Percentiles rank a stretch among this genome's conserved stretches.
phyloP scores from a whole-genome alignment of 805 yeast species.

The Wickerhamiella slavikovae region DNA sequence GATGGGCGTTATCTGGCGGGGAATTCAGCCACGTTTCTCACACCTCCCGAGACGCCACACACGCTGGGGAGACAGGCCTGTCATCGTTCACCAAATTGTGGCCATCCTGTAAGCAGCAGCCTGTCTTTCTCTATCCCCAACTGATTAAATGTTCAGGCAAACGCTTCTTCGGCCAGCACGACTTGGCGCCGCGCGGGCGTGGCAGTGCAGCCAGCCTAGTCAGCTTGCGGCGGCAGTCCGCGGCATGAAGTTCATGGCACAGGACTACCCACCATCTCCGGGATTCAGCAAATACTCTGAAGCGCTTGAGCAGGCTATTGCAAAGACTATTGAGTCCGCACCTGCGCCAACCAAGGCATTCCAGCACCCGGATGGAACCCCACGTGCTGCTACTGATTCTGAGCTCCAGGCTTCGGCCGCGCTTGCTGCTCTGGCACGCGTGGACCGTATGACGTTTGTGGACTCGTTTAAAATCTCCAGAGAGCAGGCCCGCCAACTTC shows the following conservation, averaged over 20 bases:
- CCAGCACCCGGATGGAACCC: slow-evolving; percentile 56
- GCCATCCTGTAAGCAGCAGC: no score
- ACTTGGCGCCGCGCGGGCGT: no score
- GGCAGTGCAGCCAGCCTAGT: no score
- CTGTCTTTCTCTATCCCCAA: no score
- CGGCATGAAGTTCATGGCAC: slow-evolving; percentile 12
- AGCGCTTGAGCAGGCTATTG: slow-evolving; percentile 38
- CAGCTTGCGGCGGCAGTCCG: slow-evolving; percentile 2
- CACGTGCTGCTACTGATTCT: slow-evolving; percentile 44
- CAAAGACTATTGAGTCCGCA: slow-evolving; percentile 37
- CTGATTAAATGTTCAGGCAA: no score
- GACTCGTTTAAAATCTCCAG: slow-evolving; percentile 29
- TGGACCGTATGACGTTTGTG: slow-evolving; percentile 30
- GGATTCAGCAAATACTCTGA: slow-evolving; percentile 11
- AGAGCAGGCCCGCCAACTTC: slow-evolving; percentile 32
- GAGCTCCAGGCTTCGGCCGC: slow-evolving; percentile 57
- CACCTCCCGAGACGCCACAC: no score
- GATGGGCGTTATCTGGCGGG: no score
- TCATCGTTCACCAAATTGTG: no score
- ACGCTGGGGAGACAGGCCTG: no score
- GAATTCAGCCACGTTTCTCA: no score
- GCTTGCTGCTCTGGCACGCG: slow-evolving; percentile 37
- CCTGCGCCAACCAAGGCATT: slow-evolving; percentile 48
- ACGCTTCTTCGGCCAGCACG: no score
- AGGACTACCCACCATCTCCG: slow-evolving; percentile 15